Conservation (phyloP, 495 filamentous ascomycete genomes). For the Podospora tetraspora region DNA sequence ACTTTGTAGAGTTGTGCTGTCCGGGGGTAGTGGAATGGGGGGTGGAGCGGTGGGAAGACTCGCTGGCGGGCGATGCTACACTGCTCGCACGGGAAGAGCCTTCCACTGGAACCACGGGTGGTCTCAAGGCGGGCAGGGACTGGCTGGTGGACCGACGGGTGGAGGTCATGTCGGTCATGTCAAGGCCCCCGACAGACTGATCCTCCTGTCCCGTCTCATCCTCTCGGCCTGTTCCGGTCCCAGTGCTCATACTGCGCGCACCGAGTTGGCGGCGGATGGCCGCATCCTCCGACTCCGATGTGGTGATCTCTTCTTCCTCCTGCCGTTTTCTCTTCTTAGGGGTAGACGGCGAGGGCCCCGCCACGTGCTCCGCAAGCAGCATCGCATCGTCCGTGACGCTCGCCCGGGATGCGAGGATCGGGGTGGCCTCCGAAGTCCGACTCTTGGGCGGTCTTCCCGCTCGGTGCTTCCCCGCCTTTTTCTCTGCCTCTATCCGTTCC, state of each 20-base stretch:
- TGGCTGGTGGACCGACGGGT: not conserved
- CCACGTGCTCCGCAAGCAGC: conserved; percentile 17
- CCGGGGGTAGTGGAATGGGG: not conserved
- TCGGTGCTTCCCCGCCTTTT: conserved; percentile 12
- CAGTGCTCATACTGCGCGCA: not conserved
- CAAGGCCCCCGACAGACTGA: not conserved
- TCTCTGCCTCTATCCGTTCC: conserved; percentile 2
- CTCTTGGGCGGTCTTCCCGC: conserved; percentile 16
- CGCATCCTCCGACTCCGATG: conserved; percentile 22
- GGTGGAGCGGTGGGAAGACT: not conserved
- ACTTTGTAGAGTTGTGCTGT: not conserved
- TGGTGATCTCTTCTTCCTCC: conserved; percentile 9
- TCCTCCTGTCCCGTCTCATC: not conserved
- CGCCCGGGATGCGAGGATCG: not conserved
- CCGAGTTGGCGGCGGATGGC: conserved; percentile 18
- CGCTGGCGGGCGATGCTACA: not conserved
- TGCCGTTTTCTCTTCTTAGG: conserved; percentile 25
- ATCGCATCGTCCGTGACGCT: conserved; percentile 9
- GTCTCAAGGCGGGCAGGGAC: not conserved
- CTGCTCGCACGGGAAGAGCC: conserved; percentile 2
- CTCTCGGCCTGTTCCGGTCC: not conserved
- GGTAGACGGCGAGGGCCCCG: conserved; percentile 31
- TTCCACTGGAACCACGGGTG: not conserved
- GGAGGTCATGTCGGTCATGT: not conserved
- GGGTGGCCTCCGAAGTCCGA: not conserved